Conservation (phyloP, 2,329 filamentous ascomycete species). For the Sporothrix euskadiensis region DNA sequence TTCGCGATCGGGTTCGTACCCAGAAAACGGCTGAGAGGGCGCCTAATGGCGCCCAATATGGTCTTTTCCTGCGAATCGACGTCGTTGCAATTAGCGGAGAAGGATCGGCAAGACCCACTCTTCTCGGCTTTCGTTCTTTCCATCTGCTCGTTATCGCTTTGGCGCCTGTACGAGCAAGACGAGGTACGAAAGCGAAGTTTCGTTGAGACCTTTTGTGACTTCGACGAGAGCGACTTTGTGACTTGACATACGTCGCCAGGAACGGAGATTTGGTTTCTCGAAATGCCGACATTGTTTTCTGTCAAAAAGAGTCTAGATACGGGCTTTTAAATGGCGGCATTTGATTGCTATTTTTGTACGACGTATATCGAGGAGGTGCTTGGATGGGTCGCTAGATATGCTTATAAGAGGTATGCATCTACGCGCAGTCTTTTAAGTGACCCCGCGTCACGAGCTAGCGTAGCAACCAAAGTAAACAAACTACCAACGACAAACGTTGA, state of each 20-base stretch:
- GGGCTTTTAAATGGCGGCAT: background rate
- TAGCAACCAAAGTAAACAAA: slow-evolving; percentile 31
- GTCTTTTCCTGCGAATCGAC: background rate
- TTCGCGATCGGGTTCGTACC: slow-evolving; percentile 11
- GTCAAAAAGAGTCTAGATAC: background rate
- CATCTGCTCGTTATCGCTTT: slow-evolving; percentile 9
- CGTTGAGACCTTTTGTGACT: background rate
- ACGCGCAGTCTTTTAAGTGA: slow-evolving; percentile 4
- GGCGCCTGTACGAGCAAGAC: background rate
- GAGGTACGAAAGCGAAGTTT: background rate
- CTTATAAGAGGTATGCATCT: background rate
- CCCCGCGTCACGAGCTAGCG: slow-evolving; percentile 20
- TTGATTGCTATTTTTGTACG: background rate
- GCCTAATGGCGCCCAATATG: slow-evolving; percentile 2
- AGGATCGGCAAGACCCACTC: background rate
- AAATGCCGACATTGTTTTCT: background rate
- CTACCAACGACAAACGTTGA: background rate
- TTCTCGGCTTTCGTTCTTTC: background rate
- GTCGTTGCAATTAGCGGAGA: background rate
- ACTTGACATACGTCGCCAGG: background rate
- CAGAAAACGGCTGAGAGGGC: background rate
- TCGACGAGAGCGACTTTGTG: background rate
- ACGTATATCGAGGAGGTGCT: no score
- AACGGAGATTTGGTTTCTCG: background rate
- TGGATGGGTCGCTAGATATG: background rate